phyloP scores from a whole-genome alignment of 805 yeast genomes.

The Vanderwaltozyma yarrowii region DNA sequence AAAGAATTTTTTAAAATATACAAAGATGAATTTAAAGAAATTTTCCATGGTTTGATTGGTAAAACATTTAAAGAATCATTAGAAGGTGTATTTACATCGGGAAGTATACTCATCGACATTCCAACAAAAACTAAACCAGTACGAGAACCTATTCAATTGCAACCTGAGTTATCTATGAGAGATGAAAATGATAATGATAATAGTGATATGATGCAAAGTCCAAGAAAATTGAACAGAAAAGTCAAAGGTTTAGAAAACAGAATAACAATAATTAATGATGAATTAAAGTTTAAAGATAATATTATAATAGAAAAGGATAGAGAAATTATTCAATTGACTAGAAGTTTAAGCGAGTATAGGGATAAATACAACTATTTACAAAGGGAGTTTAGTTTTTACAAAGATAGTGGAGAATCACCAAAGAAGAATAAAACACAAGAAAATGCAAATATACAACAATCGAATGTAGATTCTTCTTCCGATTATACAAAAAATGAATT shows the following conservation, averaged over 20 bases:
- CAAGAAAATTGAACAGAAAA: not conserved
- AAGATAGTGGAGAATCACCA: constrained; percentile 13
- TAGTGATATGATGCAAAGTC: not conserved
- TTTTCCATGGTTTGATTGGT: constrained; percentile 27
- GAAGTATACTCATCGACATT: not conserved
- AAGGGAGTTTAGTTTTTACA: constrained; percentile 22
- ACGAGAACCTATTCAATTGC: not conserved
- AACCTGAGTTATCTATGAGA: not conserved
- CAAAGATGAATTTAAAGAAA: constrained; percentile 25
- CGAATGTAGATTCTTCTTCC: not conserved
- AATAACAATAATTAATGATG: constrained; percentile 8
- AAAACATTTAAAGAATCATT: constrained; percentile 17
- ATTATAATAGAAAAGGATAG: constrained; percentile 18
- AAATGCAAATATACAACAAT: not conserved
- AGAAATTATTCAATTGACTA: constrained; percentile 15
- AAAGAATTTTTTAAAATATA: constrained; percentile 24
- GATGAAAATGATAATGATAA: not conserved
- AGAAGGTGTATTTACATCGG: constrained; percentile 1
- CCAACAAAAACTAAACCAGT: not conserved
- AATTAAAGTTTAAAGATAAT: constrained; percentile 13
- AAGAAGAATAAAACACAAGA: not conserved
- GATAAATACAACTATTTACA: constrained; percentile 21
- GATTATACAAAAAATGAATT: constrained; percentile 18
- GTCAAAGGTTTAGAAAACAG: constrained; percentile 6
- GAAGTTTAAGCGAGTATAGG: constrained; percentile 7